Evolutionary conservation across 1,284 basidiomycete genomes (phyloP).

Genomic region (Sanghuangporus baumii): DNA sequence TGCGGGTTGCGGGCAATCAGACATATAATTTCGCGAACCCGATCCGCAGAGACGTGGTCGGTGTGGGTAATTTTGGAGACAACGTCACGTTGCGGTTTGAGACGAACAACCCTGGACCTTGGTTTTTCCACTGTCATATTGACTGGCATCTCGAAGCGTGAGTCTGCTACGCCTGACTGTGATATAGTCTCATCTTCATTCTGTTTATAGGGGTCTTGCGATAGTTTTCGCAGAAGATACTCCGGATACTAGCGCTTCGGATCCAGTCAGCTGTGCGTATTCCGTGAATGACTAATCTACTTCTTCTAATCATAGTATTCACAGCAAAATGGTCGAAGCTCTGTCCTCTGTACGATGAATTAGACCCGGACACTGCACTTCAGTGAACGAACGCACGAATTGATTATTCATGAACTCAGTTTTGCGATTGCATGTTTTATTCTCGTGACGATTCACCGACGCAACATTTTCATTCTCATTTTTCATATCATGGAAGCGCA

Average conservation of each 20-base stretch:
- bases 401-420: neutral
- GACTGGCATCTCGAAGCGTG: conserved; percentile 19
- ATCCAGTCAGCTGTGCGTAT: conserved; percentile 11
- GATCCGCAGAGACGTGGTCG: conserved; percentile 28
- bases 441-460: neutral
- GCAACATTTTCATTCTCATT: no score
- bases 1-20: conserved; percentile 25
- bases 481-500: neutral
- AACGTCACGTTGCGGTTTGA: conserved; percentile 28
- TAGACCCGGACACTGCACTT: conserved; percentile 10
- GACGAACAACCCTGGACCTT: conserved; percentile 16
- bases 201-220: conserved; percentile 9
- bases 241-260: conserved; percentile 1
- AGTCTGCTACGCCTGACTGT: neutral
- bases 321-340: conserved; percentile 12
- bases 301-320: neutral
- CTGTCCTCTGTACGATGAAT: conserved; percentile 12
- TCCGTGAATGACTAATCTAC: neutral
- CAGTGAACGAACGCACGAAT: neutral
- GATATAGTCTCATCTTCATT: neutral
- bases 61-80: conserved; percentile 25
- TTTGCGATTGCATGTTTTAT: neutral
- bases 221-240: conserved; percentile 16
- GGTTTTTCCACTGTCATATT: conserved; percentile 18
- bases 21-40: conserved; percentile 30